These are phyloP conservation scores for Trichoderma gracile DNA, from an alignment of 2,329 filamentous ascomycete genomes.

Conservation along the genomic window DNA sequence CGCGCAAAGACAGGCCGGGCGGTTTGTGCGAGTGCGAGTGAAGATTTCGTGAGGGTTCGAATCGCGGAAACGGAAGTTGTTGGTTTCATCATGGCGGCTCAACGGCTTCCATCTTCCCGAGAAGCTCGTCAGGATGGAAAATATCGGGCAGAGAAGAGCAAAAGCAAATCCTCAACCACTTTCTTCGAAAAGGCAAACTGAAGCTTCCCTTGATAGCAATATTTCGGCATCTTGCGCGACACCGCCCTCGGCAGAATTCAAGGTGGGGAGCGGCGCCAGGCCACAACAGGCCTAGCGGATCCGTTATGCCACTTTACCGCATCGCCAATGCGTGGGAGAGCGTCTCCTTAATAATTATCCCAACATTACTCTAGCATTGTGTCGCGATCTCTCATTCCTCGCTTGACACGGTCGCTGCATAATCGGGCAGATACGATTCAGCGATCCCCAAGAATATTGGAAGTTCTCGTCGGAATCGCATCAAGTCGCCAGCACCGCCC, in stretches of 20 bases:
- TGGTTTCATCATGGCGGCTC: slow-evolving; percentile 50
- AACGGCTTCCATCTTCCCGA: slow-evolving; percentile 40
- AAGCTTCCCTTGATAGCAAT: slow-evolving; percentile 10
- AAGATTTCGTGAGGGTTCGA: slow-evolving; percentile 38
- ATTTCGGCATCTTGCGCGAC: slow-evolving; percentile 24
- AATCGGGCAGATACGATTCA: not conserved
- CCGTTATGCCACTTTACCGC: slow-evolving; percentile 47
- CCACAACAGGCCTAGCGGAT: slow-evolving; percentile 40
- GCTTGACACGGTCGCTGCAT: slow-evolving; percentile 19
- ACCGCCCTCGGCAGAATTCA: slow-evolving; percentile 44
- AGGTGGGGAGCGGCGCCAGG: slow-evolving; percentile 33
- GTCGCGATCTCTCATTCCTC: not conserved
- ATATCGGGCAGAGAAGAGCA: not conserved
- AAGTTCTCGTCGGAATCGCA: not conserved
- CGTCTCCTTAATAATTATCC: slow-evolving; percentile 41
- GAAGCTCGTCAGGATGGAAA: slow-evolving; percentile 9
- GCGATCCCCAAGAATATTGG: not conserved
- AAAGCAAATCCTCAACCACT: not conserved
- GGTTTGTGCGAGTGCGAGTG: slow-evolving; percentile 33
- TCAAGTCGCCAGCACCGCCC: slow-evolving; percentile 23
- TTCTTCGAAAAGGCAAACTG: not conserved
- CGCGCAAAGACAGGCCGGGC: slow-evolving; percentile 46
- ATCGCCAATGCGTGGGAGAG: slow-evolving; percentile 33
- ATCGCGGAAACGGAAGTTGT: slow-evolving; percentile 41
- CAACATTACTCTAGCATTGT: slow-evolving; percentile 1